These are phyloP conservation scores for Incumbomyces lentus DNA, from an alignment of 2,329 filamentous ascomycete species.

Conservation along the genomic window DNA sequence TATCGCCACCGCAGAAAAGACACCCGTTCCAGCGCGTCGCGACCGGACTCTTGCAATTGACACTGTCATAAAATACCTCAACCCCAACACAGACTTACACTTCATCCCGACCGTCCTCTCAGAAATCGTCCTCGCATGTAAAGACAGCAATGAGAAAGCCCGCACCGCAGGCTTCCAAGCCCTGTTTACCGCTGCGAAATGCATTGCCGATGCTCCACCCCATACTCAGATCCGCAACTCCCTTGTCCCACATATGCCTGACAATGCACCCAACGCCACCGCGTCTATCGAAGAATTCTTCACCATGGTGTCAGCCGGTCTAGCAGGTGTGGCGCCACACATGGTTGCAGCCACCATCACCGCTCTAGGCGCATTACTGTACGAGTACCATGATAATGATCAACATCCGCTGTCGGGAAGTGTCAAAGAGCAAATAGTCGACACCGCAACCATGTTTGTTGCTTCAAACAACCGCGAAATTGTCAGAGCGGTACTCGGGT, in stretches of 20 bases:
- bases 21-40: conserved; percentile 72
- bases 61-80: conserved; percentile 68
- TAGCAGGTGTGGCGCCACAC: conserved; percentile 85
- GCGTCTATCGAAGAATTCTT: conserved; percentile 91
- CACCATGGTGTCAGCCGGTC: conserved; percentile 93
- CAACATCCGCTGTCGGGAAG: conserved; percentile 47
- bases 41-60: conserved; percentile 77
- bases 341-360: conserved; percentile 98
- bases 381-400: conserved; percentile 71
- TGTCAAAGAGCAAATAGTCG: conserved; percentile 72
- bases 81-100: conserved; percentile 61
- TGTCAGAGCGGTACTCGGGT: conserved; percentile 85
- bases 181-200: conserved; percentile 76
- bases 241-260: conserved; percentile 77
- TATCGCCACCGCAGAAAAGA: conserved; percentile 68
- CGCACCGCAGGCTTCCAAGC: conserved; percentile 82
- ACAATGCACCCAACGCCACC: conserved; percentile 62
- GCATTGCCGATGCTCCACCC: conserved; percentile 50
- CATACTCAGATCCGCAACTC: conserved; percentile 74
- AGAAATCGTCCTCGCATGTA: conserved; percentile 91
- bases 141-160: conserved; percentile 94
- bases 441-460: conserved; percentile 92
- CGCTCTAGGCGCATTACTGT: conserved; percentile 83
- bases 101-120: conserved; percentile 88
- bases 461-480: conserved; percentile 96